Evolutionary conservation across 139 green algal genomes (phyloP), one percentile per base, ranked within the genome.

Genomic region (Coelastrella sp.): DNA sequence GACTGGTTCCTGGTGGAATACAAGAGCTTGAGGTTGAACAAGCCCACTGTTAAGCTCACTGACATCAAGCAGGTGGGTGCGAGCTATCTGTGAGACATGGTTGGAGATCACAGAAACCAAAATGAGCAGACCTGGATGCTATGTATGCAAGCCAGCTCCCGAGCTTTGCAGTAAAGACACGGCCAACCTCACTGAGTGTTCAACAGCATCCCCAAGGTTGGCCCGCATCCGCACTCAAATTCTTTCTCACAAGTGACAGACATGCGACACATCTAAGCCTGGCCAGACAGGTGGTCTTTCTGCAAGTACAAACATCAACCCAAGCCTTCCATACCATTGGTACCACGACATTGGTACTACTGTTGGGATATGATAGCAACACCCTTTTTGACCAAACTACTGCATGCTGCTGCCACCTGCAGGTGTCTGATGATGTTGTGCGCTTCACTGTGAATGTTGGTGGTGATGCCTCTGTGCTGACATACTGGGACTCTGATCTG

Each of bases 1-100:
- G 30, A 86, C 19, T 35, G 38, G 6, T 86, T 86, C 67, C 30
- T 86, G 34, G 32, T 72, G 67, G 66, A 86, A 9, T 86, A 73
- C 67, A 86, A 86, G 35, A 17, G 80, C 25, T 51, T 86, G 21
- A 32, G 43, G 35, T 40, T 86, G 17, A 45, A 62, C 5, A 40
- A 60, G 34, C 80, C 80, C 19, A 72, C 15, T 0, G 71, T 86
- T 32, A 19, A 37, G 7, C 21, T 79, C 41, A 25, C 66, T 32
- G 11, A 57, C 68, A 73, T 80, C 50, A 19, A 53, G n/a, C 62
- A 84, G 74, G 48, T 82, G 13, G 66, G 72, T 59, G 60, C 38
- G 40, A 11, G 13, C 48, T 23, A 57, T 4, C 13, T 11, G 48
- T 23, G 13, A 57, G 48, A n/a, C n/a, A n/a, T n/a, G n/a, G n/a